Base-by-base conservation (phyloP, 306 rosid genomes). In the Medicago ruthenica region DNA sequence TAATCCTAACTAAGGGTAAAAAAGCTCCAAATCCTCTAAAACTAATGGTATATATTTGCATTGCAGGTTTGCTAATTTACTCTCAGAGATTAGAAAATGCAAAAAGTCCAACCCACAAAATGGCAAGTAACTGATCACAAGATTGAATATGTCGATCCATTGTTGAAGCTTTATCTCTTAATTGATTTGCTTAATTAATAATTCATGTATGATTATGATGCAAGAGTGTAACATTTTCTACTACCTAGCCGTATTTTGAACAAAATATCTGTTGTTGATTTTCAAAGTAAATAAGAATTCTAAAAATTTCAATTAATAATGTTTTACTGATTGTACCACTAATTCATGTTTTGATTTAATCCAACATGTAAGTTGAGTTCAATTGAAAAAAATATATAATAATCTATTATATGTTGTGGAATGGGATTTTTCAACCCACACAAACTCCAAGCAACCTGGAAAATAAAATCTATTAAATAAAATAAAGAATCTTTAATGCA, bases 21-120 rank as follows among this genome's bases (percentile, higher is more conserved):
- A 14, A 9, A 6, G 24, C 11, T 15, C 9, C 8, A 12, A 20
- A 11, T 12, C 0, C 13, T 3, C 18, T 15, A 65, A 34, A 48
- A 67, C 11, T 58, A 31, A 6, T 13, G 15, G 21, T 61, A 62
- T 41, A 17, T 16, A 45, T 22, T 65, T 54, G 77, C 61, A 27
- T 34, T 34, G 37, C 1, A 88, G 93, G 76, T 84, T 86, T 79
- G 93, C 90, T 2, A 73, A 73, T 27, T 37, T 14, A 48, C 90
- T 88, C 42, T 84, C 86, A 0, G 59, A 80, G 0, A 84, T 79
- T 65, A 82, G 67, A 74, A 88, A 86, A 42, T 44, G 37, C 37
- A 74, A 80, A 48, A 70, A 79, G 12, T 58, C 67, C 6, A 77
- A 64, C 0, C 17, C 55, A 39, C 24, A 48, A 27, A 9, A 67